A percentile compares a stretch with the other conserved stretches of the same genome.
These are phyloP conservation scores for Tylopilus sp. DNA, from an alignment of 768 basidiomycete genomes.

Conservation along the genomic window DNA sequence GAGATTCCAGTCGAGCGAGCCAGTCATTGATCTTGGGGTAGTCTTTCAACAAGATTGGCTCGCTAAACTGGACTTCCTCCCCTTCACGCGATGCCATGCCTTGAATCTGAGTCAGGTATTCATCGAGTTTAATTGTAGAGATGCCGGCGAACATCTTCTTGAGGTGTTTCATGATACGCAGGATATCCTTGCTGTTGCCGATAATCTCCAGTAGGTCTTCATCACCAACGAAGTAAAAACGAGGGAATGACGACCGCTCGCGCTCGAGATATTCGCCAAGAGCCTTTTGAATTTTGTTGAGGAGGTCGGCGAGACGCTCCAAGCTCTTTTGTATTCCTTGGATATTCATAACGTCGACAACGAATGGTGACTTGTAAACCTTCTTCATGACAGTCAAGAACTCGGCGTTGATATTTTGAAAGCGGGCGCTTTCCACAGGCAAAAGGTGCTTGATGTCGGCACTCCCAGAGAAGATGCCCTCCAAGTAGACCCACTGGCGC, in stretches of 20 bases:
- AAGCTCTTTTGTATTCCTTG: constrained; percentile 94
- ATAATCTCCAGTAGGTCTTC: constrained; percentile 98
- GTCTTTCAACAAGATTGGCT: constrained; percentile 84
- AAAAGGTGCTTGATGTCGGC: constrained; percentile 99
- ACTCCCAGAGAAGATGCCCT: constrained; percentile 99
- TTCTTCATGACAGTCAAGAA: constrained; percentile 99
- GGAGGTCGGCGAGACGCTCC: constrained; percentile 91
- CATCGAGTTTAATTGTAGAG: constrained; percentile 82
- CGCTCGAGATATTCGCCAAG: constrained; percentile 98
- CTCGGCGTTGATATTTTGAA: constrained; percentile 97
- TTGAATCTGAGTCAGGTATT: constrained; percentile 82
- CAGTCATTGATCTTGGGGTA: constrained; percentile 99
- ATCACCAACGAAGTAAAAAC: constrained; percentile 99
- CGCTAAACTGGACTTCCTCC: constrained; percentile 83
- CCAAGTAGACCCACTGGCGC: constrained; percentile 98
- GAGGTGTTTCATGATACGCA: constrained; percentile 97
- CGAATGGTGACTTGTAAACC: constrained; percentile 98
- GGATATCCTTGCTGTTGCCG: constrained; percentile 98
- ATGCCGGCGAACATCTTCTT: constrained; percentile 99
- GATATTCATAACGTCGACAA: constrained; percentile 95
- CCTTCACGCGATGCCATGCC: constrained; percentile 97
- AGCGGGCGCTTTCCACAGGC: constrained; percentile 95
- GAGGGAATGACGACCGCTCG: constrained; percentile 95
- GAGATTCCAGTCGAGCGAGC: constrained; percentile 86
- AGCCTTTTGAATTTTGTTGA: constrained; percentile 99